A percentile compares a stretch with the other conserved stretches of the same genome.
These are phyloP conservation scores for Podosphaera fusca DNA, from an alignment of 2,329 filamentous ascomycete species.

Conservation along the genomic window DNA sequence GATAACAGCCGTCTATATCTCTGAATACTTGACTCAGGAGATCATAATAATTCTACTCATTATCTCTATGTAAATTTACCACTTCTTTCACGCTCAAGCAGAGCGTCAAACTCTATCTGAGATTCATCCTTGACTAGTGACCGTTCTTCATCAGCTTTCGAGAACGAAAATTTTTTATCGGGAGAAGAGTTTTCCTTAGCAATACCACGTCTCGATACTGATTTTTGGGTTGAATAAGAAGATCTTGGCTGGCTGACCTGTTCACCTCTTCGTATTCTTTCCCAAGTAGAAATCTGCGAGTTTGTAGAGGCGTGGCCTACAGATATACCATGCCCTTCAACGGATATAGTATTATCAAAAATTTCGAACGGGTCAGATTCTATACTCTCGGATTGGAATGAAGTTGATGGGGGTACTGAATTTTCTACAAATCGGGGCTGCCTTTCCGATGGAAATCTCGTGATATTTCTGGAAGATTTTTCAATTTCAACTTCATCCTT, in stretches of 20 bases:
- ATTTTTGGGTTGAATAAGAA: not conserved
- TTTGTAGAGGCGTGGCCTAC: constrained; percentile 4
- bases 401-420: not conserved
- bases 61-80: constrained; percentile 5
- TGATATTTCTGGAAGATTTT: not conserved
- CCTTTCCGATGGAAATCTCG: not conserved
- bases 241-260: constrained; percentile 4
- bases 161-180: constrained; percentile 10
- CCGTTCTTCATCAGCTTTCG: constrained; percentile 8
- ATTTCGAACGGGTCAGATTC: constrained; percentile 7
- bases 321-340: constrained; percentile 7
- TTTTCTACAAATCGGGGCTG: not conserved
- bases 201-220: constrained; percentile 1
- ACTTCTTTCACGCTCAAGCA: constrained; percentile 14
- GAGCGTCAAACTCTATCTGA: constrained; percentile 16
- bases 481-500: not conserved
- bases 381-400: not conserved
- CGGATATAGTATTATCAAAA: constrained; percentile 15
- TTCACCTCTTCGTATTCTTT: constrained; percentile 12
- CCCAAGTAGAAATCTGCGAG: constrained; percentile 14
- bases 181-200: constrained; percentile 3
- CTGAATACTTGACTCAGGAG: not conserved
- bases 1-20: not conserved
- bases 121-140: constrained; percentile 9
- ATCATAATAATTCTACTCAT: not conserved